Base-by-base conservation (phyloP, 129 eudicot genomes). In the Artemisia annua region DNA sequence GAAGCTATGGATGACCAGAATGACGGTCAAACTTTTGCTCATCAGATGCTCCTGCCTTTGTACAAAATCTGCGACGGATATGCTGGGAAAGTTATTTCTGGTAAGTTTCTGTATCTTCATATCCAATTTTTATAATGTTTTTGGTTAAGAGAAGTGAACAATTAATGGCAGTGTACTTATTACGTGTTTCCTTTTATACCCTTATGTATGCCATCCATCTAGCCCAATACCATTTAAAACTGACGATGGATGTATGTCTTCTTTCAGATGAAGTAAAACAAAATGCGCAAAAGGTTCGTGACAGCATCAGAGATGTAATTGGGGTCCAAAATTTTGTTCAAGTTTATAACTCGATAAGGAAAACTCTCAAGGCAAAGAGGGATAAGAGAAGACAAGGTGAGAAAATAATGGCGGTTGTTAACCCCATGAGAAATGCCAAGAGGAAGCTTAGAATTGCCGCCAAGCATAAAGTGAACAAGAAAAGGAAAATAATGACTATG, bases 21-120 rank as follows among this genome's bases (percentile, higher is more conserved):
- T 35, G 90, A 82, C 12, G 54, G 30, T 66, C 83, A 82, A 28
- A 80, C 69, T 72, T 80, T 70, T 75, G 92, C 88, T 22, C 71
- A 80, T 79, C 96, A 78, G 54, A 68, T 93, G 71, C 84, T 93
- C 57, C 62, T 85, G 54, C 97, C 98, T 15, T 62, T 89, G 66
- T 90, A 93, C 89, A 87, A 88, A 74, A 86, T 89, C 69, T 87
- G 83, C 5, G 97, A 89, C 79, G 98, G 97, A 48, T 84, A 67
- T 71, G 83, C 98, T 19, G 98, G 98, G 35, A 87, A 75, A 70
- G 88, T 87, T 52, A 67, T 92, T 35, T 66, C 95, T 75, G 98
- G 98, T 82, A 76, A 82, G 68, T 78, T 32, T 70, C 28, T 3
- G 61, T 64, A 22, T 52, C 17, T 57, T 7, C n/a, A 28, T 2